Conservation (phyloP, 2,329 filamentous ascomycete species). For the Fusarium multiceps region DNA sequence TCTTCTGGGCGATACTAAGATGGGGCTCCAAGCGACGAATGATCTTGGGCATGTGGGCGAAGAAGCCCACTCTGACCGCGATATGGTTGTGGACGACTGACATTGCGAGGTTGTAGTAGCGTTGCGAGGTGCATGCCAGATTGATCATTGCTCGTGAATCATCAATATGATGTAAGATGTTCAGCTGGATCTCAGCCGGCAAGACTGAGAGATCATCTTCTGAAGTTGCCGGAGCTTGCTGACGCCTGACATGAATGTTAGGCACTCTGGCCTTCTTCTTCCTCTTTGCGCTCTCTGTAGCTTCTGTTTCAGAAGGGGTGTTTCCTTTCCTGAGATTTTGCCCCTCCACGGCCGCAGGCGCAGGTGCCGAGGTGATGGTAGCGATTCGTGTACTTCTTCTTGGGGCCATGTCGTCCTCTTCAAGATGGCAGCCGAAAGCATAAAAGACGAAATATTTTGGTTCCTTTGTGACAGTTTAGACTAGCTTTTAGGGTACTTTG, state of each 20-base stretch:
- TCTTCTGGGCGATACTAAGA: slow-evolving; percentile 14
- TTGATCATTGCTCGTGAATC: background rate
- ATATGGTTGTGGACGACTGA: background rate
- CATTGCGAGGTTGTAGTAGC: slow-evolving; percentile 2
- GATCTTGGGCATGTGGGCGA: background rate
- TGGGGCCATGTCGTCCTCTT: background rate
- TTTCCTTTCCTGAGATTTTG: background rate
- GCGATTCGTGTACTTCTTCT: slow-evolving; percentile 11
- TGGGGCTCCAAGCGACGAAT: slow-evolving; percentile 1
- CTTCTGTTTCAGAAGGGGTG: background rate
- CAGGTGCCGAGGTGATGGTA: background rate
- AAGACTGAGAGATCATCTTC: slow-evolving; percentile 5
- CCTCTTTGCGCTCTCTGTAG: background rate
- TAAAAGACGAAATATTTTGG: too few relatives aligned
- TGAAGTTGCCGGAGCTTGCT: background rate
- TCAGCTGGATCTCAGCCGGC: background rate
- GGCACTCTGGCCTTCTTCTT: background rate
- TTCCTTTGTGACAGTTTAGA: too few relatives aligned
- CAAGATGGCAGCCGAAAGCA: background rate
- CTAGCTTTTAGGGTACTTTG: too few relatives aligned
- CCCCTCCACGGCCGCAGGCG: background rate
- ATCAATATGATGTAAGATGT: background rate
- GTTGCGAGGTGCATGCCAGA: slow-evolving; percentile 11
- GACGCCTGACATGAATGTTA: background rate
- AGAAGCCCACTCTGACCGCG: background rate